A percentile compares a stretch with the other conserved stretches of the same genome.
These are phyloP conservation scores for Dendryphion nanum DNA, from an alignment of 2,329 filamentous ascomycete species.

Conservation along the genomic window DNA sequence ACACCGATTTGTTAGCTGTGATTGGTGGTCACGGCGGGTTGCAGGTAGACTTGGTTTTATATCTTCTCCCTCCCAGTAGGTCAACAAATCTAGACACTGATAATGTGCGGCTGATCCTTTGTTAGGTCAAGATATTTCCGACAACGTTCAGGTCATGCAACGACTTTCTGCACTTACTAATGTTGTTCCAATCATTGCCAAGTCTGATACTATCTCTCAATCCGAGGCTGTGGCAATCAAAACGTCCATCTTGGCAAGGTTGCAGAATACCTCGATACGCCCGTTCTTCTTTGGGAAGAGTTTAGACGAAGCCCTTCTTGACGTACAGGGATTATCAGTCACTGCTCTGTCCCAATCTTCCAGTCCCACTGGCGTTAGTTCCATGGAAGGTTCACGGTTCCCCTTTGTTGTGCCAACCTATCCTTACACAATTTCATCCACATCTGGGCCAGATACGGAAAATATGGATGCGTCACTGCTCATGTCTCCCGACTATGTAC, in stretches of 20 bases:
- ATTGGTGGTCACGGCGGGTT: constrained; percentile 79
- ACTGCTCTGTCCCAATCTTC: constrained; percentile 8
- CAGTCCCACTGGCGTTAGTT: constrained; percentile 1
- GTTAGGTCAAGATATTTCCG: constrained; percentile 42
- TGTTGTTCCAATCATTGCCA: constrained; percentile 78
- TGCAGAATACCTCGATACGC: constrained; percentile 58
- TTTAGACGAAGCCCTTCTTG: constrained; percentile 34
- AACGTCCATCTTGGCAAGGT: constrained; percentile 55
- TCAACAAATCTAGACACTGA: not conserved
- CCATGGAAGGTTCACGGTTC: constrained; percentile 19
- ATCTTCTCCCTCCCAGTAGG: constrained; percentile 73
- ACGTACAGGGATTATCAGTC: constrained; percentile 30
- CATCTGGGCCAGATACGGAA: constrained; percentile 68
- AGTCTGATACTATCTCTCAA: constrained; percentile 66
- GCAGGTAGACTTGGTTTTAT: constrained; percentile 82
- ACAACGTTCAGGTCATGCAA: constrained; percentile 70
- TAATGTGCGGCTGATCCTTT: no score
- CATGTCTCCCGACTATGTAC: constrained; percentile 88
- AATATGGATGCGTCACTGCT: constrained; percentile 89
- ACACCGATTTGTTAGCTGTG: constrained; percentile 72
- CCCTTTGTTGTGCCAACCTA: constrained; percentile 35
- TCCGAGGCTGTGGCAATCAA: constrained; percentile 62
- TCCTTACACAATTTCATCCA: constrained; percentile 78
- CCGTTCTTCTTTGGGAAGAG: constrained; percentile 64
- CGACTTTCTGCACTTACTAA: constrained; percentile 74